These are phyloP conservation scores for Strigomonas galati DNA, from an alignment of 208 protist genomes.

Conservation along the genomic window DNA sequence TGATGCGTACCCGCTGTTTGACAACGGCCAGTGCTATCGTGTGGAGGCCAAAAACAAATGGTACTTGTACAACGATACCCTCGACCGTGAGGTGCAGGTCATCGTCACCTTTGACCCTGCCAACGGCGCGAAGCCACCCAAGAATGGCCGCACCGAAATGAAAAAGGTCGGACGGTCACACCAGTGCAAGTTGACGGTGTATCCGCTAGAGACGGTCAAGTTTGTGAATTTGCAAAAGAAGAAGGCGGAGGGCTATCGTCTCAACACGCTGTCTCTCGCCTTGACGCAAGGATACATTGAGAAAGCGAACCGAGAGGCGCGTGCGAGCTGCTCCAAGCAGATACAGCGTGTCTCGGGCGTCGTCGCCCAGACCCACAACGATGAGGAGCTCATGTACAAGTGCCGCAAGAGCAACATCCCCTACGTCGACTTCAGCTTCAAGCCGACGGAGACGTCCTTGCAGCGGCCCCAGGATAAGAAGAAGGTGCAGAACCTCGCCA, in stretches of 20 bases:
- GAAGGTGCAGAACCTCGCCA: constrained; percentile 14
- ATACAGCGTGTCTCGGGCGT: constrained; percentile 17
- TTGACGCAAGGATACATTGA: constrained; percentile 26
- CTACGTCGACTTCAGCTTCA: constrained; percentile 57
- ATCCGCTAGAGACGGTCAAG: constrained; percentile 50
- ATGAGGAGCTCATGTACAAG: constrained; percentile 32
- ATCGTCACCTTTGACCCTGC: constrained; percentile 37
- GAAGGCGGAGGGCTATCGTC: constrained; percentile 23
- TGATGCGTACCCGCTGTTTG: constrained; percentile 33
- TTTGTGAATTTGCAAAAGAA: constrained; percentile 28
- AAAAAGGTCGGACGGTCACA: constrained; percentile 12
- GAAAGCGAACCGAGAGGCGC: constrained; percentile 21
- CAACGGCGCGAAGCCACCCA: constrained; percentile 16
- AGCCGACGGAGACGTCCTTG: constrained; percentile 34
- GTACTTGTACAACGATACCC: constrained; percentile 72
- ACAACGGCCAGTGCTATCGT: constrained; percentile 49
- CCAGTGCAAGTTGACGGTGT: constrained; percentile 31
- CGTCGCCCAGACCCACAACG: constrained; percentile 17
- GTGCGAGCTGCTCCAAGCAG: constrained; percentile 22
- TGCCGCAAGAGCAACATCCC: constrained; percentile 41
- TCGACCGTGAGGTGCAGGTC: constrained; percentile 57
- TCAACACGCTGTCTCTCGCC: constrained; percentile 9
- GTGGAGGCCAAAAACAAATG: constrained; percentile 38
- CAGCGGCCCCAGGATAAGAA: constrained; percentile 26
- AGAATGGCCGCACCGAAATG: constrained; percentile 24